Percentiles rank a stretch among this genome's conserved stretches.
These are phyloP conservation scores for Gelatoporia subvermispora DNA, from an alignment of 768 basidiomycete genomes.

Conservation along the genomic window DNA sequence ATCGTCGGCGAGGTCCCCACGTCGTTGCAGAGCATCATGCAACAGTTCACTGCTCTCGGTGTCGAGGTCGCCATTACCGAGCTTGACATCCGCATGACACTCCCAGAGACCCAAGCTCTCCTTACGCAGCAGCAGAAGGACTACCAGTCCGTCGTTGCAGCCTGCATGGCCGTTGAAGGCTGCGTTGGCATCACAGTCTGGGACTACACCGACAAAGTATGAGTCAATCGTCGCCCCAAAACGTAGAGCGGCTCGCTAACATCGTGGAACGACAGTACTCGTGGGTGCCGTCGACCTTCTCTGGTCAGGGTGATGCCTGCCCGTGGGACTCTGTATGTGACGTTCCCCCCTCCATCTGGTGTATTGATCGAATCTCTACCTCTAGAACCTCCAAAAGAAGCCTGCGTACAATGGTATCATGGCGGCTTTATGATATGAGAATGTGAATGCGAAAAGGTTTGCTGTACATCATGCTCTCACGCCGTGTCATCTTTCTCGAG, in stretches of 20 bases:
- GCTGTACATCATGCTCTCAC: too few relatives aligned
- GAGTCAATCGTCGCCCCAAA: not conserved
- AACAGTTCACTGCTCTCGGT: conserved; percentile 52
- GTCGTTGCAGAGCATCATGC: conserved; percentile 40
- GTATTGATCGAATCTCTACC: not conserved
- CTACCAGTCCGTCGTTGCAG: conserved; percentile 50
- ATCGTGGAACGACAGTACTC: conserved; percentile 20
- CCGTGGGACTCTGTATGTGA: conserved; percentile 24
- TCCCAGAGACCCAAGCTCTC: conserved; percentile 44
- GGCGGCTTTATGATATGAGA: too few relatives aligned
- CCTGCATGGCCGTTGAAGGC: conserved; percentile 39
- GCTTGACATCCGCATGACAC: conserved; percentile 58
- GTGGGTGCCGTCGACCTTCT: conserved; percentile 30
- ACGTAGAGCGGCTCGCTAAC: not conserved
- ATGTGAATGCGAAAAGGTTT: too few relatives aligned
- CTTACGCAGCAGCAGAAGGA: conserved; percentile 53
- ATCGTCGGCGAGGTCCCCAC: conserved; percentile 53
- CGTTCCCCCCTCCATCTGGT: not conserved
- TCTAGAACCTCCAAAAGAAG: not conserved
- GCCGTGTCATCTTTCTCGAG: not conserved
- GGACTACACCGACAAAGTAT: conserved; percentile 36
- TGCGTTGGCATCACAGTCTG: conserved; percentile 37
- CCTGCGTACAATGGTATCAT: too few relatives aligned
- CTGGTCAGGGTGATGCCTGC: conserved; percentile 29
- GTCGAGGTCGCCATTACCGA: conserved; percentile 68